Conservation (phyloP, 2,329 filamentous ascomycete genomes). For the Xylariaceae sp. region DNA sequence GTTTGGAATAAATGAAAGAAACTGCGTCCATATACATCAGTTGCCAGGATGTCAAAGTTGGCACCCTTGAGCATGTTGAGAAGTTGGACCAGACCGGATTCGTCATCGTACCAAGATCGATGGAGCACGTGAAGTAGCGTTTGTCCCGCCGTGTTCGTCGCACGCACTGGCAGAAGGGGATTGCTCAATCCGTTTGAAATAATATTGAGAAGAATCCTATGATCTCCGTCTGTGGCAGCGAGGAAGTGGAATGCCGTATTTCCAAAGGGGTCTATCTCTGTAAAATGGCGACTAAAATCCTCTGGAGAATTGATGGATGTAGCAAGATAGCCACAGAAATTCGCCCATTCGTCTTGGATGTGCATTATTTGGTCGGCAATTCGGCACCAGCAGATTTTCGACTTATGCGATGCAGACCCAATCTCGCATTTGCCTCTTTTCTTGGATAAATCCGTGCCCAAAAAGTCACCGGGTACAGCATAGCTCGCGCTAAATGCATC, state of each 20-base stretch:
- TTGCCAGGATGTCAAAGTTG: slow-evolving; percentile 31
- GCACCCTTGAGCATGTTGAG: slow-evolving; percentile 22
- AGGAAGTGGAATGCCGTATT: slow-evolving; percentile 53
- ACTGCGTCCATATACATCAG: slow-evolving; percentile 37
- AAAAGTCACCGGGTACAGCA: slow-evolving; percentile 54
- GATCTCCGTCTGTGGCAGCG: slow-evolving; percentile 23
- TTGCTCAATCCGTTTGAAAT: slow-evolving; percentile 19
- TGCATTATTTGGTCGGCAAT: slow-evolving; percentile 17
- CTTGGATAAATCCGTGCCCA: slow-evolving; percentile 37
- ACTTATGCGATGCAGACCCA: slow-evolving; percentile 34
- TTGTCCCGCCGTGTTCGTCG: slow-evolving; percentile 34
- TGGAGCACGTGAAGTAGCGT: slow-evolving; percentile 40
- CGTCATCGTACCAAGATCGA: slow-evolving; percentile 33
- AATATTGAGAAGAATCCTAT: slow-evolving; percentile 25
- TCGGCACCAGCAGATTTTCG: slow-evolving; percentile 40
- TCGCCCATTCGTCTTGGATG: slow-evolving; percentile 17
- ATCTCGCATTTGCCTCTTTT: slow-evolving; percentile 11
- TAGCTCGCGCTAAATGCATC: slow-evolving; percentile 33
- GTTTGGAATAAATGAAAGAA: slow-evolving; percentile 40
- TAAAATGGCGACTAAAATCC: slow-evolving; percentile 37
- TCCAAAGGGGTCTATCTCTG: slow-evolving; percentile 51
- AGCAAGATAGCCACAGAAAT: slow-evolving; percentile 19
- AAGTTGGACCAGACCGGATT: slow-evolving; percentile 26
- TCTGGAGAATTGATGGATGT: slow-evolving; percentile 25
- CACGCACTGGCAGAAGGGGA: slow-evolving; percentile 32